Evolutionary conservation across 2,329 filamentous ascomycete genomes (phyloP), one percentile per base, ranked within the genome.

Genomic region (Zymoseptoria crescenta): DNA sequence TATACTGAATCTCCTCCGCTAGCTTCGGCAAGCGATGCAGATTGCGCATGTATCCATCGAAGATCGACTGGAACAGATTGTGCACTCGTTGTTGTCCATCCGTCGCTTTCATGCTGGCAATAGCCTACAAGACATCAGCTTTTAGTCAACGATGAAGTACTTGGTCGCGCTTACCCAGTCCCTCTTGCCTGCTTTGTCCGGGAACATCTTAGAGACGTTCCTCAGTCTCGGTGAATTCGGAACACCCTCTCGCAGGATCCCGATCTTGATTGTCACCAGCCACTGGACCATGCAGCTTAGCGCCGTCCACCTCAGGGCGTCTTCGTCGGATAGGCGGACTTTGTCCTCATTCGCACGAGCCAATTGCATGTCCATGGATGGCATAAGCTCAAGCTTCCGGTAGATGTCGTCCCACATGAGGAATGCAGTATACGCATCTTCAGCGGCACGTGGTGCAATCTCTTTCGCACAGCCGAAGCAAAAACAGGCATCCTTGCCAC

Each of bases 251-350:
- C 52, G 13, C 5, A 64, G 57, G 48, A 56, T 51, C 6, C 20
- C 16, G 10, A 62, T 35, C 4, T 62, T 59, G 4, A 59, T 50
- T 16, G 52, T 10, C 20, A 63, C 50, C 51, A 66, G 27, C 8
- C 54, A 21, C 16, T 56, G 50, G 41, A 68, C 45, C 16, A 65
- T 49, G 21, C 68, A 58, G 5, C 71, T 70, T 8, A 82, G 69
- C 28, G 75, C 67, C 0, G 74, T 64, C 65, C 75, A 81, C 5
- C 69, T 24, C 30, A 76, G 72, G 6, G 81, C 66, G 1, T 70
- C 62, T 0, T 70, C 3, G 53, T 75, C 74, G 0, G 74, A 70
- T 13, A 74, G 67, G 0, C 62, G 21, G 1, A 80, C 21, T 1
- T 74, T 61, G 3, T 61, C 67, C 0, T 69, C 57, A 6, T 79